Evolutionary conservation across 2,329 filamentous ascomycete genomes (phyloP).

Genomic region (Aspergillus udagawae): DNA sequence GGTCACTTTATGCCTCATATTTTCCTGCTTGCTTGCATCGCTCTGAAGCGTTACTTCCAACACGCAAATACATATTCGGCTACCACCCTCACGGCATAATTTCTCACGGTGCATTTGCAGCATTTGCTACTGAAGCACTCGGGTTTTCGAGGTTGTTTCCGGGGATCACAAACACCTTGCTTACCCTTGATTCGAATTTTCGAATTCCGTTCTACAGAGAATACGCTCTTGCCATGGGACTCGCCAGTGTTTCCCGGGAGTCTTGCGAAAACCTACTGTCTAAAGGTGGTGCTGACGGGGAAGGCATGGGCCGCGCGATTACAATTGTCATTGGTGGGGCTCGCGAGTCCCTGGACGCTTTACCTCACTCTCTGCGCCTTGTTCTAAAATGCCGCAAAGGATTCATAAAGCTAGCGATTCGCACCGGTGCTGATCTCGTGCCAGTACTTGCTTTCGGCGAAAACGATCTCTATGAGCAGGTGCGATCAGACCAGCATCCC

Average conservation of each 20-base stretch:
- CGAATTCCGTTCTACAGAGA: constrained; percentile 90
- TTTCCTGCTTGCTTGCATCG: constrained; percentile 88
- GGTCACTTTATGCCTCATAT: constrained; percentile 87
- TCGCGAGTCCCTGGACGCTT: constrained; percentile 83
- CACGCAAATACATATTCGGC: constrained; percentile 90
- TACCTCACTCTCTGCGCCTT: constrained; percentile 70
- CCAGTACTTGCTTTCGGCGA: constrained; percentile 91
- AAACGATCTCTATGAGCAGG: constrained; percentile 92
- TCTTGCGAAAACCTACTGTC: constrained; percentile 85
- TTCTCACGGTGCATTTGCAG: constrained; percentile 88
- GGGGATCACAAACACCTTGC: constrained; percentile 86
- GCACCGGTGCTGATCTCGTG: constrained; percentile 88
- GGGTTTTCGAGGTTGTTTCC: constrained; percentile 86
- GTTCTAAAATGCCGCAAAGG: constrained; percentile 82
- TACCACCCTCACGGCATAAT: constrained; percentile 99
- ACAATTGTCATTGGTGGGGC: constrained; percentile 95
- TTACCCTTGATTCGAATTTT: constrained; percentile 96
- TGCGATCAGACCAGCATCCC: constrained; percentile 72
- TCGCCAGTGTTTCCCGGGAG: constrained; percentile 85
- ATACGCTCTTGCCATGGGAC: constrained; percentile 83
- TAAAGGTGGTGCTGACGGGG: constrained; percentile 68
- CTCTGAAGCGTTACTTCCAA: constrained; percentile 71
- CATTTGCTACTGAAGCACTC: constrained; percentile 85
- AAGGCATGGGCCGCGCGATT: constrained; percentile 91
- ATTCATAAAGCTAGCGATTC: constrained; percentile 88